Conservation (phyloP, 805 yeast species). For the Tetrapisispora fleetii region DNA sequence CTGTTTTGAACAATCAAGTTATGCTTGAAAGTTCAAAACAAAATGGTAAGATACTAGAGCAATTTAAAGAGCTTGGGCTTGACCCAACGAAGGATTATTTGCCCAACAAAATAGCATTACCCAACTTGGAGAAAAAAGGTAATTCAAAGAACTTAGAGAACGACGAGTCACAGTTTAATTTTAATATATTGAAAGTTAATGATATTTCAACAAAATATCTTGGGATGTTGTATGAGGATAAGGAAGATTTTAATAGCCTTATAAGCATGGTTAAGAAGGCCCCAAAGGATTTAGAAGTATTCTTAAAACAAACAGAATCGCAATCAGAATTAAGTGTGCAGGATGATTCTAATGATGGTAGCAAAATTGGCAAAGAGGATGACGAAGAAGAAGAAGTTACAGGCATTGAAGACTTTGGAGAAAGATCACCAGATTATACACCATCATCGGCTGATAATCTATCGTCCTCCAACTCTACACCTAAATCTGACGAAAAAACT, state of each 20-base stretch:
- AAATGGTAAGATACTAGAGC: slow-evolving; percentile 16
- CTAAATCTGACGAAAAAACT: not conserved
- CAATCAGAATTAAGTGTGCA: slow-evolving; percentile 5
- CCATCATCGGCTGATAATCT: slow-evolving; percentile 1
- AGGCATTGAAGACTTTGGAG: slow-evolving; percentile 1
- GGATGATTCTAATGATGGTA: slow-evolving; percentile 3
- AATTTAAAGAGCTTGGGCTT: slow-evolving; percentile 18
- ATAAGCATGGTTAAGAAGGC: slow-evolving; percentile 24
- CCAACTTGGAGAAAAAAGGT: slow-evolving; percentile 4
- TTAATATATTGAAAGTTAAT: not conserved
- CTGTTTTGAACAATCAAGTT: slow-evolving; percentile 58
- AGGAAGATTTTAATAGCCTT: slow-evolving; percentile 22
- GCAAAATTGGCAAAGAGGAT: slow-evolving; percentile 4
- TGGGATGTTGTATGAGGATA: slow-evolving; percentile 15
- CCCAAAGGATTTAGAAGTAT: slow-evolving; percentile 19
- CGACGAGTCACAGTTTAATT: not conserved
- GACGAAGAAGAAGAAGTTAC: slow-evolving; percentile 2
- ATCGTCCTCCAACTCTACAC: not conserved
- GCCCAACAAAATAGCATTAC: slow-evolving; percentile 22
- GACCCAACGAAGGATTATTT: slow-evolving; percentile 22
- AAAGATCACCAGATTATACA: not conserved
- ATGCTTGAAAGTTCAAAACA: slow-evolving; percentile 30
- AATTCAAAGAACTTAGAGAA: not conserved
- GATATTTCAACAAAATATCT: slow-evolving; percentile 12
- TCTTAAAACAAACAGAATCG: slow-evolving; percentile 12